Conservation (phyloP, 1,284 basidiomycete genomes). For the Rhodotorula sp. region DNA sequence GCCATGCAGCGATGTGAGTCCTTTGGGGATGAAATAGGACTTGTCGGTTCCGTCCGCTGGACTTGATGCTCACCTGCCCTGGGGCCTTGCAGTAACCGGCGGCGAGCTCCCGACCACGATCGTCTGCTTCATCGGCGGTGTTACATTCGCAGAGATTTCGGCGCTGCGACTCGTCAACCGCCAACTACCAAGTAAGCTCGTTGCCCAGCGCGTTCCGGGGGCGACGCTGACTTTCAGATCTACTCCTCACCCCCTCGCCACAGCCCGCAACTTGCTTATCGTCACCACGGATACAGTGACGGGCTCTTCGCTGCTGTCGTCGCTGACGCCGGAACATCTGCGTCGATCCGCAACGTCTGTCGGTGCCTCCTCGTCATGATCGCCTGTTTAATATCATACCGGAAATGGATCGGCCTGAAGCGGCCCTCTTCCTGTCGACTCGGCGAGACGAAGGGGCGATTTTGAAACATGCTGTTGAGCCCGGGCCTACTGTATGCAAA, state of each 20-base stretch:
- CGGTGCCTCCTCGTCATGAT: not conserved
- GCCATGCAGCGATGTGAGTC: constrained; percentile 55
- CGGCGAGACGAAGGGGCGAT: too few species aligned
- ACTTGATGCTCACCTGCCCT: constrained; percentile 5
- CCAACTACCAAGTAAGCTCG: constrained; percentile 68
- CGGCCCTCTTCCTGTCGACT: too few species aligned
- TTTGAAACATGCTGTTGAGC: too few species aligned
- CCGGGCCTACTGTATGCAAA: too few species aligned
- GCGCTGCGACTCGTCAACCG: constrained; percentile 62
- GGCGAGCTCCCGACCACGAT: constrained; percentile 68
- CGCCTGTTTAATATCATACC: too few species aligned
- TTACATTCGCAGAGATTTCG: constrained; percentile 94
- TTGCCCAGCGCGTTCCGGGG: not conserved
- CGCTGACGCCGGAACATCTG: constrained; percentile 8
- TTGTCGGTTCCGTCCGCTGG: too few species aligned
- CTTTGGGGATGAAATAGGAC: too few species aligned
- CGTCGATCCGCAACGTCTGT: constrained; percentile 4
- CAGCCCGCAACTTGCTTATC: constrained; percentile 78
- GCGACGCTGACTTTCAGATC: not conserved
- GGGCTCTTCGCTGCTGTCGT: constrained; percentile 14
- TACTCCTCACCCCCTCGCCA: not conserved
- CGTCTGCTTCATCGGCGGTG: constrained; percentile 97
- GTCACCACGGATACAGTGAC: constrained; percentile 64
- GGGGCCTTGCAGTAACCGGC: constrained; percentile 46
- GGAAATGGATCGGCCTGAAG: too few species aligned